Base-by-base conservation (phyloP, 352 stramenopile species). In the Phytophthora crassamura region DNA sequence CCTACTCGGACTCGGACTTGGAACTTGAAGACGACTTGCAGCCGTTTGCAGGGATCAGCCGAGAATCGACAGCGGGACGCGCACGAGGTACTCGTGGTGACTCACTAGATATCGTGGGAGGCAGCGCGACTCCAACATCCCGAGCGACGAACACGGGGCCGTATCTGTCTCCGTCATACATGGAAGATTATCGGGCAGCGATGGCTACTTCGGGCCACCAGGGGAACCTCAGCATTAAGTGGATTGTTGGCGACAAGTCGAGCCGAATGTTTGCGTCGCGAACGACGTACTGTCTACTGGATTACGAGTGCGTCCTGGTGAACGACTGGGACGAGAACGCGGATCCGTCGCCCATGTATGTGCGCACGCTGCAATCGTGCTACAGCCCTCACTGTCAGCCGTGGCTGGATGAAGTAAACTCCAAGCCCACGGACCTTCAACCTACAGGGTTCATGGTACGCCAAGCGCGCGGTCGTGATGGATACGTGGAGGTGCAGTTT, bases 361-460 rank as follows among this genome's bases (percentile, higher is more conserved):
- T 93, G 42, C 82, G 84, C 22, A 68, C 78, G 18, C 50, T 93
- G 51, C 84, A 90, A 59, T 92, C 84, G 11, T 85, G 76, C 45
- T 89, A 88, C 48, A 69, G 78, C 30, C 63, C 84, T 18, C 84
- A 86, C 36, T 85, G 71, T 43, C 79, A 88, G 64, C 78, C 78
- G 28, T 88, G 79, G 74, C 50, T 88, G 14, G 80, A 91, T 40
- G 80, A 89, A 41, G 74, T 89, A n/a, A 75, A 72, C 18, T 72
- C 51, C 4, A 77, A 74, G 20, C 77, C 78, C 8, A 75, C 64
- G 8, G 74, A 91, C 46, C 62, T 90, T 4, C 82, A 91, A 62
- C 85, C 85, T 8, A 86, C 80, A 28, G 85, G 81, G 3, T 82
- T 91, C 60, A 93, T 93, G 85, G 83, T 91, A 43, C 85, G 85